Base-by-base conservation (phyloP, 176 grass and related monocot genomes). In the Thinopyrum elongatum region DNA sequence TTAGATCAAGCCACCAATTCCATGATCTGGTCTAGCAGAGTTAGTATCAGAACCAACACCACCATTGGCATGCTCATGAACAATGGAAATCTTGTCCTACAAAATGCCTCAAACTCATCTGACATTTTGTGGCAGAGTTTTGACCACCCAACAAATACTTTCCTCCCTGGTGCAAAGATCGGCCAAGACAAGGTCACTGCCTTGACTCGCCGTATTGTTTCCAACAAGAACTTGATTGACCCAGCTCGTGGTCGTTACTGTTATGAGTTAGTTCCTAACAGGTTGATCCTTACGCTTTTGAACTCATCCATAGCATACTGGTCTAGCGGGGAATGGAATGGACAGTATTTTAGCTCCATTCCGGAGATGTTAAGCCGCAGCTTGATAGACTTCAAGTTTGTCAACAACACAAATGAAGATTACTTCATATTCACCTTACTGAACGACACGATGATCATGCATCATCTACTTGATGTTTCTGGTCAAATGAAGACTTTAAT, bases 291-390 rank as follows among this genome's bases (percentile, higher is more conserved):
- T 22, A 12, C 0, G 42, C 7, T 8, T 13, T 59, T 61, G 74
- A 86, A 87, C 41, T 74, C 83, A 11, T 86, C 93, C 9, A 31
- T 10, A 11, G 27, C 5, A 3, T 84, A 85, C 17, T 91, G 76
- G 83, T 58, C 27, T 3, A 88, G 27, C 22, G 93, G 87, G 6
- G 69, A 84, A 71, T 95, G 91, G 91, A 93, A 89, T 44, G 86
- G 90, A 4, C 51, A 49, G 10, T 78, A 69, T 53, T 93, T 95
- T 42, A 70, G 27, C 58, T 87, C 19, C 76, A 90, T 60, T 49
- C 80, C 46, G n/a, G 80, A 41, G 67, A 70, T 63, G 64, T 22
- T 7, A 71, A 34, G 41, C 44, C 62, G 87, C 8, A 53, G 0
- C 15, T 53, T 53, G 57, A 76, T 57, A 30, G 73, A 76, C 27